Conservation (phyloP, 2,329 filamentous ascomycete genomes). For the Penicillium sclerotigenum region DNA sequence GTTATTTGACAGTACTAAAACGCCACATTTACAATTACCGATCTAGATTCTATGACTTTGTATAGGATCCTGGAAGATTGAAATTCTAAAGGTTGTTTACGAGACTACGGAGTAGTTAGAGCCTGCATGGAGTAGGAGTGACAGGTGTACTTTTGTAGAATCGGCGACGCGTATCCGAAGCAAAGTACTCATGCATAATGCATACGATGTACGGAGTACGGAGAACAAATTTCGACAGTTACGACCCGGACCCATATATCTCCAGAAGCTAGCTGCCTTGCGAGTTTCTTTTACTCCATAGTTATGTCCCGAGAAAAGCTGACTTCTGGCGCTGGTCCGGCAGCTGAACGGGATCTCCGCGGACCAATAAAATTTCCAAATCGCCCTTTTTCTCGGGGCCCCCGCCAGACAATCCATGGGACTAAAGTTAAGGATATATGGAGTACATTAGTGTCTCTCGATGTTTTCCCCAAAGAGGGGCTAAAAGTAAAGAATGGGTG, state of each 20-base stretch:
- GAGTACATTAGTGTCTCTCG: slow-evolving; percentile 2
- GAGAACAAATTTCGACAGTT: neutral
- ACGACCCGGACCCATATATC: neutral
- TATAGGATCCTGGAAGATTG: neutral
- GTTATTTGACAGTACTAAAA: neutral
- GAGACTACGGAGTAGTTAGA: neutral
- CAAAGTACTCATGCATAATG: neutral
- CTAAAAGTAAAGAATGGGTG: neutral
- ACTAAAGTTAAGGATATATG: slow-evolving; percentile 9
- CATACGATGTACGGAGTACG: neutral
- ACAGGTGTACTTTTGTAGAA: slow-evolving; percentile 4
- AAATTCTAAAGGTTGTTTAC: neutral
- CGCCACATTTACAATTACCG: slow-evolving; percentile 1
- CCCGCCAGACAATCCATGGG: slow-evolving; percentile 13
- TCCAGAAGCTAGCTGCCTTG: neutral
- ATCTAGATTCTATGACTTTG: slow-evolving; percentile 1
- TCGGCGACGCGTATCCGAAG: neutral
- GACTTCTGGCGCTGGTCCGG: slow-evolving; percentile 4
- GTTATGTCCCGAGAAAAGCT: slow-evolving; percentile 2
- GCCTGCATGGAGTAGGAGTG: neutral
- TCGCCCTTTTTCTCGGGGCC: neutral
- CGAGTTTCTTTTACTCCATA: neutral
- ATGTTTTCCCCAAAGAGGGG: neutral
- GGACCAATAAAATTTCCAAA: slow-evolving; percentile 15
- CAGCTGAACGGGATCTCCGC: slow-evolving; percentile 15